phyloP scores from a whole-genome alignment of 306 rosid genomes.

The Lupinus albus region DNA sequence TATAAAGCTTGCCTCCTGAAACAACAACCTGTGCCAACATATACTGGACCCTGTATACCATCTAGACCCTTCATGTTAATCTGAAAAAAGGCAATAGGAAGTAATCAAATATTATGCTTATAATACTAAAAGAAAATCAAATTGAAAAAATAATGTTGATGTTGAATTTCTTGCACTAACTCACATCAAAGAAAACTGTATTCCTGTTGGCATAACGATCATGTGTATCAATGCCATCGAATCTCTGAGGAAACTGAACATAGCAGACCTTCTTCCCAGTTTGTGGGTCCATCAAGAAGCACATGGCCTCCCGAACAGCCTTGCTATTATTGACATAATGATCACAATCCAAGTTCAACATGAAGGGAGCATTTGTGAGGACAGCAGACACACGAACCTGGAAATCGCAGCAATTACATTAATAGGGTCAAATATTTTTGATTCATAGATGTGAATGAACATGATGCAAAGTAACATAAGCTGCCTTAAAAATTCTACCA shows the following conservation, averaged over 20 bases:
- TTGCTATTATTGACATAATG: slow-evolving; percentile 34
- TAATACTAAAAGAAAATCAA: background rate
- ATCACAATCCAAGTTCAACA: slow-evolving; percentile 42
- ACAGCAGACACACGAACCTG: slow-evolving; percentile 40
- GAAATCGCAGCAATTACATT: background rate
- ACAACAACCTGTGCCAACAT: slow-evolving; percentile 81
- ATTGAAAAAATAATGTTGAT: background rate
- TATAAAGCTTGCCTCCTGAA: slow-evolving; percentile 78
- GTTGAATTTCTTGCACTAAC: background rate
- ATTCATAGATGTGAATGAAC: background rate
- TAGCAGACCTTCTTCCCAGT: slow-evolving; percentile 38
- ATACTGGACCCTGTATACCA: slow-evolving; percentile 81
- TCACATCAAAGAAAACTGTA: slow-evolving; percentile 41
- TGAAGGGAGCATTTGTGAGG: slow-evolving; percentile 39
- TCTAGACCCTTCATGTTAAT: slow-evolving; percentile 85
- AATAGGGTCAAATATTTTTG: background rate
- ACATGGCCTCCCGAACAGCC: slow-evolving; percentile 41
- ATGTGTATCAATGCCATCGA: slow-evolving; percentile 35
- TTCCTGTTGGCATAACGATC: slow-evolving; percentile 42
- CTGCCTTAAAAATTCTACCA: slow-evolving; percentile 48
- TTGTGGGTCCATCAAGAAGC: slow-evolving; percentile 40
- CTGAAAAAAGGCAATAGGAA: slow-evolving; percentile 44
- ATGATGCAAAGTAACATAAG: slow-evolving; percentile 22
- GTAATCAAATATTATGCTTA: background rate
- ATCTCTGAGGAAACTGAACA: slow-evolving; percentile 38